Evolutionary conservation across 2,329 filamentous ascomycete genomes (phyloP).

Genomic region (Trichoderma koningii): DNA sequence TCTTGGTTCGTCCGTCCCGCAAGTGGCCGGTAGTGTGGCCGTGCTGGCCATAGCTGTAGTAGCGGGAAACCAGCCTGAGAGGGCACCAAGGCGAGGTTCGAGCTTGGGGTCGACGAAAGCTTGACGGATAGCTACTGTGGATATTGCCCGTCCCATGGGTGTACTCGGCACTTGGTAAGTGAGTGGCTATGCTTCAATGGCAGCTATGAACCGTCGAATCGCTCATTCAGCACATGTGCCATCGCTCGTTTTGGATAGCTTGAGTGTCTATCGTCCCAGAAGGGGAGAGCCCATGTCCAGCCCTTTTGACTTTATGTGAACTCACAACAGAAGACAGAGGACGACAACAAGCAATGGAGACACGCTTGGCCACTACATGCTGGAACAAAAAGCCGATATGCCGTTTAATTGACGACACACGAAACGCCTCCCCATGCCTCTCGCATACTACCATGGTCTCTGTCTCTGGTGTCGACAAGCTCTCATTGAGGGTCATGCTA

Average conservation of each 20-base stretch:
- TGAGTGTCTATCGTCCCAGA: constrained; percentile 2
- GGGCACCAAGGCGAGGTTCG: neutral
- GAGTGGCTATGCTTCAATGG: neutral
- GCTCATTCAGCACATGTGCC: neutral
- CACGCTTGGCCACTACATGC: constrained; percentile 2
- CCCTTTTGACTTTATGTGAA: neutral
- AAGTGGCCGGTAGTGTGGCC: neutral
- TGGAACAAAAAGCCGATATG: constrained; percentile 4
- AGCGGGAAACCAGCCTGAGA: neutral
- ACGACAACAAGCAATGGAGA: neutral
- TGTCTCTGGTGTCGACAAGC: neutral
- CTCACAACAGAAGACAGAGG: no score
- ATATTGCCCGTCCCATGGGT: neutral
- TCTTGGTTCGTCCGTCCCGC: constrained; percentile 37
- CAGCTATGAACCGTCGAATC: neutral
- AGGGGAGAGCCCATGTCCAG: neutral
- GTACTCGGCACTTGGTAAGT: neutral
- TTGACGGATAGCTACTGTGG: constrained; percentile 17
- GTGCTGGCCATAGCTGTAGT: constrained; percentile 23
- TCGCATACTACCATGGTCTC: neutral
- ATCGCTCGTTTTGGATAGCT: constrained; percentile 11
- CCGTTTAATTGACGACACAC: constrained; percentile 3
- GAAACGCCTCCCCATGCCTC: neutral
- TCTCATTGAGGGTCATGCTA: constrained; percentile 22
- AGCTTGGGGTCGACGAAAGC: constrained; percentile 1